Conservation (phyloP, 139 green algal species). For the Yamagishiella unicocca region DNA sequence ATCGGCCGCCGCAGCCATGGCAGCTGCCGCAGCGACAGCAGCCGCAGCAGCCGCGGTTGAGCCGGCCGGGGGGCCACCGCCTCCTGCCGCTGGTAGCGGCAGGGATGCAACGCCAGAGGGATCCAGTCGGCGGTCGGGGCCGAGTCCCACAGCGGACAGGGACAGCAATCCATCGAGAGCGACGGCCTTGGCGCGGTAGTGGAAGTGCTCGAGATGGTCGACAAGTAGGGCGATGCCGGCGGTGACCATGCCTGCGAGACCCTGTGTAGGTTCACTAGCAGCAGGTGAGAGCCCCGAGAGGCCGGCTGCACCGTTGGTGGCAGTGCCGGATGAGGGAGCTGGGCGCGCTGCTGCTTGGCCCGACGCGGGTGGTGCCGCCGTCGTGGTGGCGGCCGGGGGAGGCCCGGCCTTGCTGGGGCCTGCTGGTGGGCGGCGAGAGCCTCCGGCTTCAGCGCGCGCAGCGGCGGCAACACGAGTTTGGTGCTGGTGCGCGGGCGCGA, state of each 20-base stretch:
- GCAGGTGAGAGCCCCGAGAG: not conserved
- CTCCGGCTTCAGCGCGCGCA: not conserved
- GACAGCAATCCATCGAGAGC: conserved; percentile 28
- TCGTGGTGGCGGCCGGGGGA: not conserved
- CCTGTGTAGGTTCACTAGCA: not conserved
- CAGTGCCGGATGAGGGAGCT: not conserved
- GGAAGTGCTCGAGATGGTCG: conserved; percentile 45
- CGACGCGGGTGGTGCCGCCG: not conserved
- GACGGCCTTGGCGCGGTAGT: conserved; percentile 39
- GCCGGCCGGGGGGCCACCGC: not conserved
- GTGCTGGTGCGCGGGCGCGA: not conserved
- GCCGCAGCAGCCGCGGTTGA: not conserved
- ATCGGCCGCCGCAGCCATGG: not conserved
- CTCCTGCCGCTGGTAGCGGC: not conserved
- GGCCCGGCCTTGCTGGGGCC: not conserved
- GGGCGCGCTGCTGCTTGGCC: not conserved
- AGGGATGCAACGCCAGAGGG: not conserved
- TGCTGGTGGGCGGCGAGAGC: not conserved
- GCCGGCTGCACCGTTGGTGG: not conserved
- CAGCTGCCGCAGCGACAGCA: not conserved
- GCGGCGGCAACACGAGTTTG: not conserved
- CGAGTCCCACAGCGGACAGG: conserved; percentile 32
- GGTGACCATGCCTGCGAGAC: conserved; percentile 13
- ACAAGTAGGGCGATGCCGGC: conserved; percentile 17
- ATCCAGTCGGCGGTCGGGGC: conserved; percentile 24